A percentile compares a stretch with the other conserved stretches of the same genome.
These are phyloP conservation scores for Termitomyces heimii DNA, from an alignment of 768 basidiomycete genomes.

Conservation along the genomic window DNA sequence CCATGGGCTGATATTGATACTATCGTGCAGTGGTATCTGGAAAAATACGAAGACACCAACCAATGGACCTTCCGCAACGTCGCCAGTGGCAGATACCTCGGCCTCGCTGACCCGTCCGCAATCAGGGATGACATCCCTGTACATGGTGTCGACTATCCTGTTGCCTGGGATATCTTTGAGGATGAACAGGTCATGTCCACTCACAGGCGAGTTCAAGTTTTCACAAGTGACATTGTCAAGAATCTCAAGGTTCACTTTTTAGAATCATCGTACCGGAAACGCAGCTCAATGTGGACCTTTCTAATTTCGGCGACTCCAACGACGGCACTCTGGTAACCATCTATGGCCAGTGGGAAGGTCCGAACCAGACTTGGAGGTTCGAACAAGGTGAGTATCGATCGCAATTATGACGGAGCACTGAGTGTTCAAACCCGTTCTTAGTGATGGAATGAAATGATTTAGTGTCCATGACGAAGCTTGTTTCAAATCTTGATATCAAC, in stretches of 20 bases:
- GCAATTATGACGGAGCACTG: not conserved
- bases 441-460: not conserved
- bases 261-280: not conserved
- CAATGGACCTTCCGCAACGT: conserved; percentile 17
- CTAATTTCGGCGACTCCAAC: conserved; percentile 31
- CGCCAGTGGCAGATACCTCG: conserved; percentile 13
- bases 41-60: not conserved
- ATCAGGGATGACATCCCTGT: conserved; percentile 6
- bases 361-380: conserved; percentile 40
- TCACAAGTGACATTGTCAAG: not conserved
- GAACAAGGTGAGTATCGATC: conserved; percentile 12
- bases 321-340: conserved; percentile 33
- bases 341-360: conserved; percentile 34
- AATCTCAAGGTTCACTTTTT: not conserved
- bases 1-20: not conserved
- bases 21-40: conserved; percentile 14
- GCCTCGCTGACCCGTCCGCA: not conserved
- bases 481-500: not conserved
- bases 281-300: conserved; percentile 25
- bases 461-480: not conserved
- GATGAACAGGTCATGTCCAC: conserved; percentile 8
- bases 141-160: conserved; percentile 4
- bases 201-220: conserved; percentile 11
- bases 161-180: conserved; percentile 15
- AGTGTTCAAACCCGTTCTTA: too few relatives aligned